Percentiles rank a stretch among this genome's conserved stretches.
Evolutionary conservation across 2,329 filamentous ascomycete genomes (phyloP).

Genomic region (Sphaerulina musiva): DNA sequence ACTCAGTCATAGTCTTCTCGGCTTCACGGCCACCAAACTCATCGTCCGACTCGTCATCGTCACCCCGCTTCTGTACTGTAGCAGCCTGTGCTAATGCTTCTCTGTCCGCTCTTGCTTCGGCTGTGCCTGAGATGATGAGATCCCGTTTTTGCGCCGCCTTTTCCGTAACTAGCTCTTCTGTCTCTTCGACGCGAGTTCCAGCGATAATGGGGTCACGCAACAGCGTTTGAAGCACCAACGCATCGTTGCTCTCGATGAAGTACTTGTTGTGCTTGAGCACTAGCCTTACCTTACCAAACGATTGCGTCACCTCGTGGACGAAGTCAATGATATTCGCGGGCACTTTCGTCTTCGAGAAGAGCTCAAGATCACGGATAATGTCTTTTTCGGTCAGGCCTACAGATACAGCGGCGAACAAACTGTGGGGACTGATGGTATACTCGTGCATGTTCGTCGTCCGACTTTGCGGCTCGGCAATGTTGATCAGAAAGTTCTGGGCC

Average conservation of each 20-base stretch:
- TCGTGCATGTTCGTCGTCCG: constrained; percentile 88
- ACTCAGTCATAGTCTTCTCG: constrained; percentile 59
- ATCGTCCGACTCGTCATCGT: constrained; percentile 47
- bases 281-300: constrained; percentile 91
- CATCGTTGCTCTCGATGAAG: constrained; percentile 86
- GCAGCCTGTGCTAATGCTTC: constrained; percentile 55
- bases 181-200: constrained; percentile 66
- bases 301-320: constrained; percentile 75
- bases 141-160: constrained; percentile 79
- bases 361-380: constrained; percentile 82
- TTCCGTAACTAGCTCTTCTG: constrained; percentile 67
- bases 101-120: constrained; percentile 80
- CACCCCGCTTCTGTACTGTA: constrained; percentile 40
- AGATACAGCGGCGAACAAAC: constrained; percentile 89
- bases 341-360: constrained; percentile 80
- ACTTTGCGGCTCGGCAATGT: constrained; percentile 87
- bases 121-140: constrained; percentile 88
- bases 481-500: constrained; percentile 90
- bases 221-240: constrained; percentile 77
- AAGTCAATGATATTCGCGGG: constrained; percentile 75
- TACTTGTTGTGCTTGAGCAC: constrained; percentile 93
- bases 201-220: constrained; percentile 79
- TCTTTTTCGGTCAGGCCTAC: constrained; percentile 85
- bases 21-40: constrained; percentile 47
- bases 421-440: constrained; percentile 85